A percentile compares a stretch with the other conserved stretches of the same genome.
Conservation (phyloP, 495 filamentous ascomycete species). For the Neurospora sp. region DNA sequence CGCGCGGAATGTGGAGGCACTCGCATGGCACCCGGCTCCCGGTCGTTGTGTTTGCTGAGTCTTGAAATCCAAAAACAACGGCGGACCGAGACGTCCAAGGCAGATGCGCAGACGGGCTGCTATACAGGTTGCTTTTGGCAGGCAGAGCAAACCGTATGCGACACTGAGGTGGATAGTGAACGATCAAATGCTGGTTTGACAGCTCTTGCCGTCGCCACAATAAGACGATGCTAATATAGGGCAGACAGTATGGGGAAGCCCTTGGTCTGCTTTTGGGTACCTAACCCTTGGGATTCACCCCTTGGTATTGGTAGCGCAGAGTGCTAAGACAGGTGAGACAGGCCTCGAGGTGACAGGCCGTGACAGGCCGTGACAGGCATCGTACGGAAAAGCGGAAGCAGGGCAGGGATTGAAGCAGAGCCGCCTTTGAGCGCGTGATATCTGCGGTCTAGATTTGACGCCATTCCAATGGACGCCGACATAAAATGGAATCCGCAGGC, state of each 20-base stretch:
- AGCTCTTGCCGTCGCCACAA: not conserved
- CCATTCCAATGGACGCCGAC: not conserved
- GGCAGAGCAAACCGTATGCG: not conserved
- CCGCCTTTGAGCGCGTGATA: not conserved
- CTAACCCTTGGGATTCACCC: not conserved
- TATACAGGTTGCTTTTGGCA: not conserved
- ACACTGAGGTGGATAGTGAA: not conserved
- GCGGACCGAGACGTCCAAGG: not conserved
- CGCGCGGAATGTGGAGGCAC: not conserved
- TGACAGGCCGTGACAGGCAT: not conserved
- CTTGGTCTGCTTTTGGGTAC: not conserved
- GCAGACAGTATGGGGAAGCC: not conserved
- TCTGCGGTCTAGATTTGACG: not conserved
- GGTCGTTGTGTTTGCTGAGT: not conserved
- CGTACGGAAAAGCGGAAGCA: not conserved
- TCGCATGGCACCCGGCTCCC: not conserved
- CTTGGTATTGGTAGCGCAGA: not conserved
- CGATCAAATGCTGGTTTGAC: not conserved
- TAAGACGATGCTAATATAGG: not conserved
- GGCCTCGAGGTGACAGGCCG: not conserved
- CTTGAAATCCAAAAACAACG: not conserved
- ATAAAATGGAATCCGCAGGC: too few relatives aligned
- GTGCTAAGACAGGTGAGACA: not conserved
- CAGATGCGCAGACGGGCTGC: not conserved
- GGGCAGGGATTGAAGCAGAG: not conserved